Conservation (phyloP, 176 grass and related monocot species). For the Zea mays region DNA sequence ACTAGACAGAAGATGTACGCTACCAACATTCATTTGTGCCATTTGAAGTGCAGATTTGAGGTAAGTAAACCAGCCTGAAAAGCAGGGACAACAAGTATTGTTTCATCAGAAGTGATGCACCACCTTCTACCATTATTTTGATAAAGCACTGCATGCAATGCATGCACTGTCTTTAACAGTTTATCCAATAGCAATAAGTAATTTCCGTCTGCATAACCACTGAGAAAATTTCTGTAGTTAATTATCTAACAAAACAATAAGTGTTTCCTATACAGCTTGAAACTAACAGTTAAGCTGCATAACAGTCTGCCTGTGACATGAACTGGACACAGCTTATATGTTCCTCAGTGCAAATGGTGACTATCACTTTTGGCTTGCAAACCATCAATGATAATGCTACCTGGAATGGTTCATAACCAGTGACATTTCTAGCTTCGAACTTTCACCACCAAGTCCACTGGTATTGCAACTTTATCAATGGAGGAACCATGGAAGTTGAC, state of each 20-base stretch:
- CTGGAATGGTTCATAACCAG: too few relatives aligned
- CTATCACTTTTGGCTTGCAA: not conserved
- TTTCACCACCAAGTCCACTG: not conserved
- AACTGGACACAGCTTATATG: too few relatives aligned
- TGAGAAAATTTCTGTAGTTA: not conserved
- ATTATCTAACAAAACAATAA: not conserved
- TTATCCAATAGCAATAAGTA: not conserved
- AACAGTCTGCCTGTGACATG: too few relatives aligned
- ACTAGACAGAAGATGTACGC: not conserved
- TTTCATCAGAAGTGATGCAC: not conserved
- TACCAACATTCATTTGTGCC: not conserved
- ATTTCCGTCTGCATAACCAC: not conserved
- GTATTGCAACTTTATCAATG: not conserved
- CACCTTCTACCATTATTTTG: not conserved
- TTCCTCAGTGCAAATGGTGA: not conserved
- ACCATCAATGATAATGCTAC: too few relatives aligned
- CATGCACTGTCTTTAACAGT: not conserved
- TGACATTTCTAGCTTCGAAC: too few relatives aligned
- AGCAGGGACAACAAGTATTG: not conserved
- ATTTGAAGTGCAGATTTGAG: slow-evolving; percentile 43
- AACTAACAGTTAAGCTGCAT: too few relatives aligned
- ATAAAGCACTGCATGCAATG: not conserved
- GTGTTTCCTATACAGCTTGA: not conserved
- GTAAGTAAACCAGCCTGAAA: not conserved
- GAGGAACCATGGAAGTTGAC: not conserved